Conservation (phyloP, 257 asterid genomes). For the Petrea volubilis region DNA sequence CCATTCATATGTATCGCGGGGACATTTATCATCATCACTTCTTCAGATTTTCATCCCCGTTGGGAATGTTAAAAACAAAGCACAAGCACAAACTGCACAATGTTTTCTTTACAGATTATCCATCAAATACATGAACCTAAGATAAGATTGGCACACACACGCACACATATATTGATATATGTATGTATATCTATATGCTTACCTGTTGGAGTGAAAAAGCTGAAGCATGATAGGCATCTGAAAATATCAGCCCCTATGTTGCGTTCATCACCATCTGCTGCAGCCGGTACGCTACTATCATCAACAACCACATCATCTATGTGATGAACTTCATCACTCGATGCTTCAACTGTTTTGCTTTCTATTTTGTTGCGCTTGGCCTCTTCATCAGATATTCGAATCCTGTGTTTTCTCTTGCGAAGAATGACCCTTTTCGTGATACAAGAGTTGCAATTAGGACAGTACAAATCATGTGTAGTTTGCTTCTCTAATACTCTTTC, state of each 20-base stretch:
- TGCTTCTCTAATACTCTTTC: slow-evolving; percentile 68
- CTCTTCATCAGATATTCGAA: slow-evolving; percentile 46
- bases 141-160: no score
- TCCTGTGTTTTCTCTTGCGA: slow-evolving; percentile 67
- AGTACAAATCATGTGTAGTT: slow-evolving; percentile 74
- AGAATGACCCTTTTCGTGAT: slow-evolving; percentile 86
- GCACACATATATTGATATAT: no score
- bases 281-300: slow-evolving; percentile 31
- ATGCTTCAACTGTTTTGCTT: slow-evolving; percentile 22
- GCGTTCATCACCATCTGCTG: slow-evolving; percentile 33
- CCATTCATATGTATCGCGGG: no score
- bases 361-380: slow-evolving; percentile 50
- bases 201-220: slow-evolving; percentile 82
- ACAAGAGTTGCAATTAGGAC: slow-evolving; percentile 94
- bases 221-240: slow-evolving; percentile 94
- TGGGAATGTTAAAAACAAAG: no score
- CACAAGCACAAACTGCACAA: not conserved
- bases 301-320: slow-evolving; percentile 23
- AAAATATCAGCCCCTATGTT: slow-evolving; percentile 58
- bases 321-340: slow-evolving; percentile 25
- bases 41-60: no score
- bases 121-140: no score
- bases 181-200: no score
- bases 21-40: no score
- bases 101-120: no score